phyloP scores from a whole-genome alignment of 2,329 filamentous ascomycete genomes.

The Exophiala sp. region DNA sequence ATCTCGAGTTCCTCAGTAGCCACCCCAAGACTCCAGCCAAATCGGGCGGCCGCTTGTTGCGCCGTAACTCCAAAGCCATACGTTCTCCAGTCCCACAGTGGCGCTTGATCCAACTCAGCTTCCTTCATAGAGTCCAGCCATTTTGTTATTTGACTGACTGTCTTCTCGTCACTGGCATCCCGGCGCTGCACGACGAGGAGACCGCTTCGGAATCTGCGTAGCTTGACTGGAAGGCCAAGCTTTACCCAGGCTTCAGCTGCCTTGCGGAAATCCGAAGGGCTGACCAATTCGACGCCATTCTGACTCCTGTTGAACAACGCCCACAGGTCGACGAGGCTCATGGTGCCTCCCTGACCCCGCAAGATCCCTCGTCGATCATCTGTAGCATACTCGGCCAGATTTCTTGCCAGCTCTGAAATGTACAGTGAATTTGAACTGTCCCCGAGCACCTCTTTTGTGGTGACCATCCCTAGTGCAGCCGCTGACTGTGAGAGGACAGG shows the following conservation, averaged over 20 bases:
- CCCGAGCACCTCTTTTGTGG: conserved; percentile 90
- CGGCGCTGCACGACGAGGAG: conserved; percentile 87
- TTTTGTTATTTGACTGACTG: conserved; percentile 64
- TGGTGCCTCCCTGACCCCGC: conserved; percentile 74
- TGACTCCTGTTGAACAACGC: conserved; percentile 89
- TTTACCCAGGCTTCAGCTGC: conserved; percentile 84
- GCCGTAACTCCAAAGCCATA: conserved; percentile 85
- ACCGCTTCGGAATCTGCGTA: conserved; percentile 85
- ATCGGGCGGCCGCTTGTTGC: conserved; percentile 79
- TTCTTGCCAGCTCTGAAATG: conserved; percentile 76
- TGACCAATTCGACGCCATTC: conserved; percentile 89
- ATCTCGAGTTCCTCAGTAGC: conserved; percentile 94
- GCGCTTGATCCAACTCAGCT: conserved; percentile 51
- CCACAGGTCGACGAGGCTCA: conserved; percentile 86
- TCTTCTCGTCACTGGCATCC: conserved; percentile 86
- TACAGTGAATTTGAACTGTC: conserved; percentile 75
- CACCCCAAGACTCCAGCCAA: conserved; percentile 96
- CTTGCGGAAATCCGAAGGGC: conserved; percentile 84
- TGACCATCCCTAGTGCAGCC: conserved; percentile 78
- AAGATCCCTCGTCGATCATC: conserved; percentile 76
- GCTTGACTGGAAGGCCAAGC: conserved; percentile 74
- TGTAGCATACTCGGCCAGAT: conserved; percentile 80
- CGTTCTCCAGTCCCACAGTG: conserved; percentile 66
- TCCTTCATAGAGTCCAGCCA: conserved; percentile 71
- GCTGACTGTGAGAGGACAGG: conserved; percentile 75